Evolutionary conservation across 176 grass and related monocot genomes (phyloP).

Genomic region (Cocos nucifera): DNA sequence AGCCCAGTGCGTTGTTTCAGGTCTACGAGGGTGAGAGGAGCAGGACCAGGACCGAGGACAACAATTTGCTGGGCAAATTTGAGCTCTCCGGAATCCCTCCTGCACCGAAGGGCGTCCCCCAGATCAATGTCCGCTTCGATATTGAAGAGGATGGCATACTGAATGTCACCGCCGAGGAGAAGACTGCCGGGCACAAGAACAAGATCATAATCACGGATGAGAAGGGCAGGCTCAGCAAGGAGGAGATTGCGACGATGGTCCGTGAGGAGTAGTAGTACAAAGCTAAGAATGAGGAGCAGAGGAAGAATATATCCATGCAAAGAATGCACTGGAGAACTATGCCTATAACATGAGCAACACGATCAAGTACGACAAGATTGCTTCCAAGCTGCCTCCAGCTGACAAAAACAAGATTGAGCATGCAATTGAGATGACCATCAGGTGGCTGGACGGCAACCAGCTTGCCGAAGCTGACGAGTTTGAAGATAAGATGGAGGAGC

Average conservation of each 20-base stretch:
- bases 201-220: slow-evolving; percentile 89
- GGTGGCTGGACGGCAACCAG: slow-evolving; percentile 79
- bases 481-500: slow-evolving; percentile 72
- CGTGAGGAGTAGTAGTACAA: slow-evolving; percentile 69
- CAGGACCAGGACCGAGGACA: slow-evolving; percentile 54
- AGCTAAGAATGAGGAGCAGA: slow-evolving; percentile 55
- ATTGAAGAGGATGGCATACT: slow-evolving; percentile 75
- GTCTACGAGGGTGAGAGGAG: slow-evolving; percentile 82
- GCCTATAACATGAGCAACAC: slow-evolving; percentile 85
- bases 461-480: slow-evolving; percentile 70
- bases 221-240: slow-evolving; percentile 75
- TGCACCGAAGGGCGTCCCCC: slow-evolving; percentile 51
- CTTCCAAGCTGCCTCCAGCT: slow-evolving; percentile 23
- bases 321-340: slow-evolving; percentile 75
- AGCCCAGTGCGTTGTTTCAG: slow-evolving; percentile 60
- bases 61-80: slow-evolving; percentile 72
- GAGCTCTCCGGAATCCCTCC: slow-evolving; percentile 61
- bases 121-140: slow-evolving; percentile 72
- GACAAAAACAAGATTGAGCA: slow-evolving; percentile 81
- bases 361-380: slow-evolving; percentile 47
- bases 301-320: slow-evolving; percentile 55
- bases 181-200: slow-evolving; percentile 63
- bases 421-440: slow-evolving; percentile 45
- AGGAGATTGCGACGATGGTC: slow-evolving; percentile 81
- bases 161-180: slow-evolving; percentile 72